phyloP scores from a whole-genome alignment of 768 basidiomycete species.

The Suillus occidentalis region DNA sequence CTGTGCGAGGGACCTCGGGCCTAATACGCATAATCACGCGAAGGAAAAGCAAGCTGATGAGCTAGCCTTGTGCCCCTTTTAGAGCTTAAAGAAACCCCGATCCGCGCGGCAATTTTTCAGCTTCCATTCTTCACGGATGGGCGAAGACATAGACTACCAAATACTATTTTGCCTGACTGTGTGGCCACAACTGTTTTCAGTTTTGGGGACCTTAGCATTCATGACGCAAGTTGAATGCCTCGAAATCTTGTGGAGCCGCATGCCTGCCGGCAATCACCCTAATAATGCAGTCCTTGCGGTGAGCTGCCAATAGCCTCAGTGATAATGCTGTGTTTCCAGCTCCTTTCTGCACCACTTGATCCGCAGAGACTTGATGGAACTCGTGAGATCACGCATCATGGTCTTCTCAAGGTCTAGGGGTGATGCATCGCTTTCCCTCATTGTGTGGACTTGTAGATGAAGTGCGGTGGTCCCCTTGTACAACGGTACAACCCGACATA shows the following conservation, averaged over 20 bases:
- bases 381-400: slow-evolving; percentile 3
- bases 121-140: not conserved
- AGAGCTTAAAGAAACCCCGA: not conserved
- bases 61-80: not conserved
- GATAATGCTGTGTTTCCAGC: slow-evolving; percentile 1
- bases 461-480: not conserved
- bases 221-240: not conserved
- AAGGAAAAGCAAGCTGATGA: not conserved
- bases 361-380: slow-evolving; percentile 4
- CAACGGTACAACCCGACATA: too few species aligned
- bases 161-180: not conserved
- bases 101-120: not conserved
- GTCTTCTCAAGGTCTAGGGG: slow-evolving; percentile 6
- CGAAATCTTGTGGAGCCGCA: not conserved
- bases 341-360: slow-evolving; percentile 4
- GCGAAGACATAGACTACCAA: not conserved
- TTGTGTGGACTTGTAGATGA: not conserved
- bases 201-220: not conserved
- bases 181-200: not conserved
- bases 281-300: slow-evolving; percentile 6
- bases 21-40: not conserved
- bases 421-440: slow-evolving; percentile 1
- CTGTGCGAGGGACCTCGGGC: slow-evolving; percentile 1
- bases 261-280: slow-evolving; percentile 9
- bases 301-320: slow-evolving; percentile 2